Evolutionary conservation across 257 asterid species (phyloP), one percentile per base, ranked within the genome.

Genomic region (Agastache rugosa): DNA sequence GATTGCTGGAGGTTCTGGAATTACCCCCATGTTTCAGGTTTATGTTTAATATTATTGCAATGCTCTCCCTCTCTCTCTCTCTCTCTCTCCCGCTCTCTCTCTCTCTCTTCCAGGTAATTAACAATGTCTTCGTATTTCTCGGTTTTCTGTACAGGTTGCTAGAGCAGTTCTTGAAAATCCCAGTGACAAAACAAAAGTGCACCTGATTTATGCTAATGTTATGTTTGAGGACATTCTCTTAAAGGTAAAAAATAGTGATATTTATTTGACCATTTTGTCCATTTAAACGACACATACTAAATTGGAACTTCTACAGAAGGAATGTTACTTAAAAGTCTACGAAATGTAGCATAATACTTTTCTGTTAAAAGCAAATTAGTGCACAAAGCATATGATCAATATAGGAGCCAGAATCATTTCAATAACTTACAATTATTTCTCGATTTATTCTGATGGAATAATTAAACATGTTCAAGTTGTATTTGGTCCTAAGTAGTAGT

Each of bases 91-190:
- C 35, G 19, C 23, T 54, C 71, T 9, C 34, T 45, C 50, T 23
- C 22, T 42, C 69, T n/a, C n/a, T n/a, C n/a, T n/a, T n/a, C n/a
- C n/a, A n/a, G 34, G 17, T 41, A 47, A 11, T 58, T 47, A 22
- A 71, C 76, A 2, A 7, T 12, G 0, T 44, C 22, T 29, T 48
- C 50, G 29, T 65, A 15, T 61, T 20, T 65, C 31, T 19, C 72
- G 74, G 34, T 72, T 73, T 70, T 58, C 8, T 48, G 58, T 55
- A 16, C 69, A 93, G 98, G 98, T 93, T 80, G 67, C 97, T 27
- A 78, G 97, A 80, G 96, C 95, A 67, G 86, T 93, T 80, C 85
- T 93, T 27, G 98, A 93, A 78, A 89, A 93, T 74, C 93, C 96
- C 42, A 82, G 62, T 19, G 97, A 93, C 84, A 83, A 61, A 37